Conservation (phyloP, 495 filamentous ascomycete genomes). For the Hypoxylon lienhwacheense region DNA sequence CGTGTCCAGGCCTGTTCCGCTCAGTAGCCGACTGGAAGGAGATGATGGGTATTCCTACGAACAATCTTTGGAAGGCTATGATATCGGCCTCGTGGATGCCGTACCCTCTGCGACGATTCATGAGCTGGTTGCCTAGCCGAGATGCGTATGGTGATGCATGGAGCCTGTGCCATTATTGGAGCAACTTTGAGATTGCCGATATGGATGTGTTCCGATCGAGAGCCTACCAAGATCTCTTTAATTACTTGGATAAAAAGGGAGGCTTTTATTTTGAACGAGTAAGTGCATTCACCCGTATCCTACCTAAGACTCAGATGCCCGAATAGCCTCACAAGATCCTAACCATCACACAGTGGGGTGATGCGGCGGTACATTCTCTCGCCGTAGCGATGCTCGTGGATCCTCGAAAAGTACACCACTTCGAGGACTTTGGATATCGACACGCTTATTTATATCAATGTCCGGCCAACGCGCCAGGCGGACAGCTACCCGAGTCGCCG, state of each 20-base stretch:
- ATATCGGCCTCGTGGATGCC: slow-evolving; percentile 37
- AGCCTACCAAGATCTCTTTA: slow-evolving; percentile 47
- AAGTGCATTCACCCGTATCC: slow-evolving; percentile 5
- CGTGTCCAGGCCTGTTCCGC: slow-evolving; percentile 45
- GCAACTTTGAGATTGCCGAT: slow-evolving; percentile 52
- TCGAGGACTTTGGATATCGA: slow-evolving; percentile 47
- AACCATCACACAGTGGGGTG: slow-evolving; percentile 42
- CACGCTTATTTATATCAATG: slow-evolving; percentile 43
- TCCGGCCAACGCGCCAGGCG: slow-evolving; percentile 37
- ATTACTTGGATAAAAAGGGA: slow-evolving; percentile 46
- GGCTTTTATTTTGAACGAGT: slow-evolving; percentile 51
- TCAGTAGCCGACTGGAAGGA: slow-evolving; percentile 40
- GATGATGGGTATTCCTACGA: slow-evolving; percentile 32
- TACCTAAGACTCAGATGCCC: neutral
- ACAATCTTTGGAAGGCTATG: slow-evolving; percentile 36
- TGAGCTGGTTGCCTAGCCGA: slow-evolving; percentile 38
- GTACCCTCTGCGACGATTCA: slow-evolving; percentile 38
- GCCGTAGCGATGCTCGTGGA: slow-evolving; percentile 45
- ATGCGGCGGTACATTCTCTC: slow-evolving; percentile 49
- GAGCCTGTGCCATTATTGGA: slow-evolving; percentile 52
- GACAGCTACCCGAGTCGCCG: slow-evolving; percentile 31
- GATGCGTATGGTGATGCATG: slow-evolving; percentile 39
- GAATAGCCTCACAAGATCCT: neutral
- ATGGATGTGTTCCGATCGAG: slow-evolving; percentile 48
- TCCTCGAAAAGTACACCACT: slow-evolving; percentile 49